Percentiles rank a stretch among this genome's conserved stretches.
Conservation (phyloP, 2,329 filamentous ascomycete genomes). For the Ceratocystis cacaofunesta region DNA sequence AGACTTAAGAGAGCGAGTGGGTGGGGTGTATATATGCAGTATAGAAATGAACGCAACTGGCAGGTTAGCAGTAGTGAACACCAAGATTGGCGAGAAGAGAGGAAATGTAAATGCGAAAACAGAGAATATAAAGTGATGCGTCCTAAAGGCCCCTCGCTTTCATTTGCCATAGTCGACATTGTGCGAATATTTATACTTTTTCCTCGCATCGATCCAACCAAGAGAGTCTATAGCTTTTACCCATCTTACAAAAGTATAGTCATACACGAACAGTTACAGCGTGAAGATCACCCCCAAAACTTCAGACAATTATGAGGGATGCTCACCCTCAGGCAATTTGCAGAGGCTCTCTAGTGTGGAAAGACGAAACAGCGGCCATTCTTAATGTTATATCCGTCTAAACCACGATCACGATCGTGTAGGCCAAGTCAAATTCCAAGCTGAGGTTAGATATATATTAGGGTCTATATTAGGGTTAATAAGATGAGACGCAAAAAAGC, state of each 20-base stretch:
- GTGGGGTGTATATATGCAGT: neutral
- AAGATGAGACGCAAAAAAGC: too few relatives aligned
- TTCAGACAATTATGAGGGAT: neutral
- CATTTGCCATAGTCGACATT: neutral
- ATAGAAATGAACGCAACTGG: conserved; percentile 6
- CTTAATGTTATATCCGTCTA: neutral
- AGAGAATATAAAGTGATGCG: neutral
- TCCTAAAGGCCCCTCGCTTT: neutral
- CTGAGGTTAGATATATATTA: neutral
- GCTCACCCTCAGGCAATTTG: neutral
- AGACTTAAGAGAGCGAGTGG: neutral
- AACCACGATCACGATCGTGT: neutral
- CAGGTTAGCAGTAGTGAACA: neutral
- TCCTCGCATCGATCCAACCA: neutral
- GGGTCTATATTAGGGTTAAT: too few relatives aligned
- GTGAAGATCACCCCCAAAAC: neutral
- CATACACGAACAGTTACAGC: neutral
- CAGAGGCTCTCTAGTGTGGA: neutral
- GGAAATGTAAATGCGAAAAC: neutral
- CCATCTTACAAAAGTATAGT: neutral
- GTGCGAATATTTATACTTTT: neutral
- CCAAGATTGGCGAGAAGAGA: neutral
- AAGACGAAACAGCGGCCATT: neutral
- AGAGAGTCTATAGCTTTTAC: too few relatives aligned
- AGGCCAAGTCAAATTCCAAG: neutral